phyloP scores from a whole-genome alignment of 768 basidiomycete species.

The Solioccasus polychromus region DNA sequence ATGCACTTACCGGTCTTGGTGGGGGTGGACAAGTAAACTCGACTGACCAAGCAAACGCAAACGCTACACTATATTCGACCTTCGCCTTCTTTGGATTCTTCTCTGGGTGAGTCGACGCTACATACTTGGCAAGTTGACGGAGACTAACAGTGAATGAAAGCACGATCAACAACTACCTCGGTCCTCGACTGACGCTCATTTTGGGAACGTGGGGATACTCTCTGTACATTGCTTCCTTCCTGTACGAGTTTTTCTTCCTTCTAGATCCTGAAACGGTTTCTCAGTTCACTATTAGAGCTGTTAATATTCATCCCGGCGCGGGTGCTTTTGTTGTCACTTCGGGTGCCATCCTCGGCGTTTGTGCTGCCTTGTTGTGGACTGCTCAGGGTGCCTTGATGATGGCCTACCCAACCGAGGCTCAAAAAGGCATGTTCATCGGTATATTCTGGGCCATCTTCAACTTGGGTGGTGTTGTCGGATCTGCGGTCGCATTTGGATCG shows the following conservation, averaged over 20 bases:
- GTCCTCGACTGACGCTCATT: slow-evolving; percentile 46
- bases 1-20: slow-evolving; percentile 76
- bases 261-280: not conserved
- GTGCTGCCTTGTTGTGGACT: slow-evolving; percentile 53
- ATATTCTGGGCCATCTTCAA: slow-evolving; percentile 75
- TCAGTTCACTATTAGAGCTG: slow-evolving; percentile 40
- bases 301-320: slow-evolving; percentile 35
- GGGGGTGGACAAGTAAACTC: slow-evolving; percentile 73
- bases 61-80: slow-evolving; percentile 60
- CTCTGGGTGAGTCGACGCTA: slow-evolving; percentile 49
- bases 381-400: slow-evolving; percentile 54
- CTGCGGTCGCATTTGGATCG: slow-evolving; percentile 69
- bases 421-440: slow-evolving; percentile 50
- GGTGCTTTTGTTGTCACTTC: slow-evolving; percentile 46
- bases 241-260: slow-evolving; percentile 30
- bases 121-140: not conserved
- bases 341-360: slow-evolving; percentile 49
- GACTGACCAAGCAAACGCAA: slow-evolving; percentile 65
- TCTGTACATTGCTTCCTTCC: slow-evolving; percentile 45
- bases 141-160: slow-evolving; percentile 31
- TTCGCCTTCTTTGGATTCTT: slow-evolving; percentile 65
- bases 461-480: slow-evolving; percentile 74
- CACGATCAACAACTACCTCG: slow-evolving; percentile 72
- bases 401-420: slow-evolving; percentile 54
- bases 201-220: slow-evolving; percentile 53